phyloP scores from a whole-genome alignment of 345 rosid species.

The Citrus trifoliata region DNA sequence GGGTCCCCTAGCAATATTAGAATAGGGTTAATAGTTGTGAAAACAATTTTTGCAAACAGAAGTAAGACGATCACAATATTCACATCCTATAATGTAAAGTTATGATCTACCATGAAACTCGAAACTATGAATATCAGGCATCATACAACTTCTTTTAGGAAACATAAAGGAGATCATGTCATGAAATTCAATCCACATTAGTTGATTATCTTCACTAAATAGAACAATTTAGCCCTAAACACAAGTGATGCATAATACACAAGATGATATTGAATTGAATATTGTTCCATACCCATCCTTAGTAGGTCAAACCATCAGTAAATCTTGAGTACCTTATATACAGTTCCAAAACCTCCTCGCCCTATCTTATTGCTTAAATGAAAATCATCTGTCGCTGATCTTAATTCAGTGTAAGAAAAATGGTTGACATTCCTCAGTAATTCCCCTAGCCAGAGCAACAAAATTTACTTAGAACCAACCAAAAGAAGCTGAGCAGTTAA shows the following conservation, averaged over 20 bases:
- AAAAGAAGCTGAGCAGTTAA: not conserved
- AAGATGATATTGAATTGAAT: not conserved
- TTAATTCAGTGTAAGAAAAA: constrained; percentile 38
- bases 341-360: constrained; percentile 58
- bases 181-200: not conserved
- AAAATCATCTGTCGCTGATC: constrained; percentile 46
- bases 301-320: constrained; percentile 3
- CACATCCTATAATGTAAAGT: not conserved
- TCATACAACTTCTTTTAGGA: not conserved
- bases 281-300: not conserved
- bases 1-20: constrained; percentile 37
- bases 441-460: constrained; percentile 23
- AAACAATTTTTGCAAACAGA: not conserved
- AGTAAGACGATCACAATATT: not conserved
- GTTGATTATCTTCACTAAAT: not conserved
- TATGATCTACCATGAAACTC: not conserved
- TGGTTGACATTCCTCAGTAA: constrained; percentile 31
- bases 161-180: not conserved
- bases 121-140: not conserved
- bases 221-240: not conserved
- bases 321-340: constrained; percentile 45
- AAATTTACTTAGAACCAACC: not conserved
- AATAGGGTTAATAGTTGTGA: not conserved
- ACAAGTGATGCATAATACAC: not conserved
- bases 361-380: constrained; percentile 39